A percentile compares a stretch with the other conserved stretches of the same genome.
Conservation (phyloP, 768 basidiomycete species). For the Suillus paluster region DNA sequence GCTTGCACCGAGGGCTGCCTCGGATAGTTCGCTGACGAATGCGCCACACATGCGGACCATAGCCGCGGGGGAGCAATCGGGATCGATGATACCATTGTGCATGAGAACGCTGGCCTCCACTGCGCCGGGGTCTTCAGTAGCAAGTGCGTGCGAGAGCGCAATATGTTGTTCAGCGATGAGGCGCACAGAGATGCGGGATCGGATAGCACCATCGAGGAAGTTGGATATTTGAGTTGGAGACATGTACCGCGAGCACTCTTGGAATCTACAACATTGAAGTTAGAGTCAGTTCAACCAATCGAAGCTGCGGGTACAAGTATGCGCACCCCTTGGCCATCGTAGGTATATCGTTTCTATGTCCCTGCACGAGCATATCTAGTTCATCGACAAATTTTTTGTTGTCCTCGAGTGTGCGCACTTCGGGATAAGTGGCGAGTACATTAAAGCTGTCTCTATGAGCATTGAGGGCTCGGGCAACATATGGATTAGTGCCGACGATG, state of each 20-base stretch:
- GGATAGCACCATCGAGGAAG: conserved; percentile 85
- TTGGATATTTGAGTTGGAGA: conserved; percentile 75
- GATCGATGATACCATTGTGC: conserved; percentile 76
- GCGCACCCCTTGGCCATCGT: conserved; percentile 86
- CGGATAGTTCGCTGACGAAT: conserved; percentile 85
- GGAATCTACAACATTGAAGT: conserved; percentile 59
- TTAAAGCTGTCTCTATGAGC: conserved; percentile 73
- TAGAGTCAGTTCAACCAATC: neutral
- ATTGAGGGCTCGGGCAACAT: conserved; percentile 71
- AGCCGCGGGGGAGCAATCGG: conserved; percentile 66
- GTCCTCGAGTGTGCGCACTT: conserved; percentile 66
- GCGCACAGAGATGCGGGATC: conserved; percentile 85
- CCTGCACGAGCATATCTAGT: conserved; percentile 72
- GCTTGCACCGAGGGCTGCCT: conserved; percentile 77
- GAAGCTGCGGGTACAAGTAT: conserved; percentile 17
- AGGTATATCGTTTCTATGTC: conserved; percentile 87
- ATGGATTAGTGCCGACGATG: conserved; percentile 90
- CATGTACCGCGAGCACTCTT: conserved; percentile 86
- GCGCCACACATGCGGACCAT: conserved; percentile 82
- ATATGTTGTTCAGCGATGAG: conserved; percentile 93
- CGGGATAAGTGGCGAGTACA: conserved; percentile 68
- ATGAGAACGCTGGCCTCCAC: conserved; percentile 30
- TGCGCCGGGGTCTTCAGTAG: conserved; percentile 36
- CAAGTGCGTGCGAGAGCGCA: conserved; percentile 72
- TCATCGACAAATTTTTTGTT: conserved; percentile 70